A percentile compares a stretch with the other conserved stretches of the same genome.
These are phyloP conservation scores for Aegilops bicornis DNA, from an alignment of 176 grass and related monocot species.

Conservation along the genomic window DNA sequence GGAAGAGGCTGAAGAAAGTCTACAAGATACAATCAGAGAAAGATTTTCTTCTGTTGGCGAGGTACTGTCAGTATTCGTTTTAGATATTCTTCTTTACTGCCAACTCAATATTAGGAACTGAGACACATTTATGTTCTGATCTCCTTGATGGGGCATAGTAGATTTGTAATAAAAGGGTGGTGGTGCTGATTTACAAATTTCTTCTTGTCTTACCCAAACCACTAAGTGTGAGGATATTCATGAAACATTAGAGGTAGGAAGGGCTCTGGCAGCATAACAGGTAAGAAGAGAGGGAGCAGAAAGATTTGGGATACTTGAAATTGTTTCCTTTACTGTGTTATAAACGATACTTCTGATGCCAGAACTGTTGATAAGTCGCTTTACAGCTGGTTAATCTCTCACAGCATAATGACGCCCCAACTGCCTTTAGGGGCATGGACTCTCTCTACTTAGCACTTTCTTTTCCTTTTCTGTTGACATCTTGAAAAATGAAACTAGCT, in stretches of 20 bases:
- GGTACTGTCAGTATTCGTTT: conserved; percentile 39
- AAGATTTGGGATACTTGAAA: neutral
- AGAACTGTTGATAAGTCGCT: neutral
- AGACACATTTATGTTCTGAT: neutral
- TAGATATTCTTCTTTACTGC: neutral
- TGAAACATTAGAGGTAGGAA: neutral
- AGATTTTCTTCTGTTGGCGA: conserved; percentile 91
- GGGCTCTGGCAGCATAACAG: neutral
- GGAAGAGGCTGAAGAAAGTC: conserved; percentile 89
- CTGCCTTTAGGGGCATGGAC: neutral
- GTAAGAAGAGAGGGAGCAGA: neutral
- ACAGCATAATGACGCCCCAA: neutral
- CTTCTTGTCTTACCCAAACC: neutral
- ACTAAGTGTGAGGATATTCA: neutral
- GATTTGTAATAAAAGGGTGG: neutral
- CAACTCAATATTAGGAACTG: neutral
- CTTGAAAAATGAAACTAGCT: neutral
- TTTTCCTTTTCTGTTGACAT: neutral
- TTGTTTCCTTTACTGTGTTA: neutral
- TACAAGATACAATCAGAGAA: conserved; percentile 95
- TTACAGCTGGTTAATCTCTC: conserved; percentile 11
- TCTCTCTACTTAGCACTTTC: neutral
- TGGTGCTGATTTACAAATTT: neutral
- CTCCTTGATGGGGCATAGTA: neutral
- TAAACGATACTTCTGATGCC: neutral